Percentiles rank a stretch among this genome's conserved stretches.
These are phyloP conservation scores for Xylaria venustula DNA, from an alignment of 495 filamentous ascomycete genomes.

Conservation along the genomic window DNA sequence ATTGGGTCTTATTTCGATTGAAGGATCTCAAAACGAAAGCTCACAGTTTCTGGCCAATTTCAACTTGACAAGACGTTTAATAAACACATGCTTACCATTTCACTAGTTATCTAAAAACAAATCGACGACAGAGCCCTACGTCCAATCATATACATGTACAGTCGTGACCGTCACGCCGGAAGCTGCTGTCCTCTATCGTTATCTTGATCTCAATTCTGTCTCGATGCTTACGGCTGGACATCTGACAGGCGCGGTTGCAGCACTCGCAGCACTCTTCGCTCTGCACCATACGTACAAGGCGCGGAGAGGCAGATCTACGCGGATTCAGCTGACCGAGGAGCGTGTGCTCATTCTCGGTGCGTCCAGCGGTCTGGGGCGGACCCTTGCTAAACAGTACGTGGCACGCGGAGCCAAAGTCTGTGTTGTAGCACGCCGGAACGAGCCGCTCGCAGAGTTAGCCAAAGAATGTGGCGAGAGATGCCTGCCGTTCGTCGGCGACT, in stretches of 20 bases:
- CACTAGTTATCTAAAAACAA: too few species aligned
- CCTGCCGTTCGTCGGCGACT: constrained; percentile 24
- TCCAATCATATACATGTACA: too few species aligned
- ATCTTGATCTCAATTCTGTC: neutral
- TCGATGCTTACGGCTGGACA: neutral
- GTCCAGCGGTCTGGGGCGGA: constrained; percentile 30
- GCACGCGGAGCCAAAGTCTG: constrained; percentile 26
- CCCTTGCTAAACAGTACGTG: constrained; percentile 22
- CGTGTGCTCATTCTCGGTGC: constrained; percentile 31
- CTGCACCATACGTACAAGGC: neutral
- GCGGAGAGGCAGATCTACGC: neutral
- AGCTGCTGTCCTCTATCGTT: neutral
- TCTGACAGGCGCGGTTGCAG: neutral
- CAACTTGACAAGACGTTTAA: neutral
- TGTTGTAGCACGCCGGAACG: constrained; percentile 24
- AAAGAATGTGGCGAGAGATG: constrained; percentile 26
- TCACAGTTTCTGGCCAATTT: neutral
- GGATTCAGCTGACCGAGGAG: constrained; percentile 16
- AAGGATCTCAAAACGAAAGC: neutral
- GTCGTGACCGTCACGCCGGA: too few species aligned
- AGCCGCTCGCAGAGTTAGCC: constrained; percentile 19
- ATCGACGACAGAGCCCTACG: too few species aligned
- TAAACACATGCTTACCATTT: neutral
- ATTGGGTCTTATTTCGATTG: neutral
- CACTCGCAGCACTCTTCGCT: constrained; percentile 1